phyloP scores from a whole-genome alignment of 2,329 filamentous ascomycete genomes.

The Aphanoascus verrucosus region DNA sequence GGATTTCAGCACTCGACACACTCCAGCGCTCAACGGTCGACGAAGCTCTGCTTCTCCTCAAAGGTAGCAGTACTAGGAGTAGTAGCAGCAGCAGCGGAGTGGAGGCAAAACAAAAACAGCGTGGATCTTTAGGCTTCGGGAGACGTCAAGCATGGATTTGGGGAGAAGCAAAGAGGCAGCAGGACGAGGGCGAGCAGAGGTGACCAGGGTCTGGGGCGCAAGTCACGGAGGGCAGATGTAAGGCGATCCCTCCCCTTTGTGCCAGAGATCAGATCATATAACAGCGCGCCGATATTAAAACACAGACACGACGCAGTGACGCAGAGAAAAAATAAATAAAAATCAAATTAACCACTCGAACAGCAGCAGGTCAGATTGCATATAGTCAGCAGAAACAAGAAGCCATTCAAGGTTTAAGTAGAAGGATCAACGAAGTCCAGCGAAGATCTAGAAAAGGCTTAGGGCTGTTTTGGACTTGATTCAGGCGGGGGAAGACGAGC shows the following conservation, averaged over 20 bases:
- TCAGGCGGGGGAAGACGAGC: constrained; percentile 5
- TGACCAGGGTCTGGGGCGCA: not conserved
- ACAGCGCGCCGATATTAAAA: not conserved
- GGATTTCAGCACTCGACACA: not conserved
- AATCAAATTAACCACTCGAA: not conserved
- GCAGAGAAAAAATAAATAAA: constrained; percentile 13
- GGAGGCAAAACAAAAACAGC: constrained; percentile 6
- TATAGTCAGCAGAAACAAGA: constrained; percentile 10
- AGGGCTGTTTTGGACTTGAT: constrained; percentile 13
- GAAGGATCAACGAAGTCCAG: constrained; percentile 17
- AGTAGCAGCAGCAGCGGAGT: not conserved
- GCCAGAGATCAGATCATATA: too few relatives aligned
- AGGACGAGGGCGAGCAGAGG: not conserved
- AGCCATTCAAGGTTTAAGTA: constrained; percentile 10
- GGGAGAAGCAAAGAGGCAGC: constrained; percentile 2
- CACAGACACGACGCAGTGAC: constrained; percentile 5
- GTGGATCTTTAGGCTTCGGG: not conserved
- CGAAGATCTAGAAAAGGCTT: constrained; percentile 16
- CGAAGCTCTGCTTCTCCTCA: not conserved
- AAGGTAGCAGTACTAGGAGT: not conserved
- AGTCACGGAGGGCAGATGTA: not conserved
- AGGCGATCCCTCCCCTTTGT: too few relatives aligned
- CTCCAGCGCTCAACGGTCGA: not conserved
- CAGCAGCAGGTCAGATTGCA: not conserved
- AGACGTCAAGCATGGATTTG: not conserved